These are phyloP conservation scores for Rossbeevera mucosa DNA, from an alignment of 768 basidiomycete species.

Conservation along the genomic window DNA sequence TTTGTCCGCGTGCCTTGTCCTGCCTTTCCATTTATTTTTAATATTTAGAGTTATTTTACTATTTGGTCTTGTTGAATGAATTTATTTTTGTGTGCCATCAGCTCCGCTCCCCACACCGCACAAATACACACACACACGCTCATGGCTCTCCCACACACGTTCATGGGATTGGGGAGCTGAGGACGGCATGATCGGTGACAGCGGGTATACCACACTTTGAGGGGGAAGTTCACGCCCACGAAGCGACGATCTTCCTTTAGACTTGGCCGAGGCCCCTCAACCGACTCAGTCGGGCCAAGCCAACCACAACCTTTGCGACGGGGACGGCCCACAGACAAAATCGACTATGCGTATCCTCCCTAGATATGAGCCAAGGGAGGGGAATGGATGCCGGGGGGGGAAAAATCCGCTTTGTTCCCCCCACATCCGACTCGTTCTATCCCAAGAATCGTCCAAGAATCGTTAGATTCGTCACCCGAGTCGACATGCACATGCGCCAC, in stretches of 20 bases:
- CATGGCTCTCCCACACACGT: constrained; percentile 5
- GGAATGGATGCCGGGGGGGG: neutral
- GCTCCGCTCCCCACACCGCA: constrained; percentile 3
- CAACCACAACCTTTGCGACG: constrained; percentile 10
- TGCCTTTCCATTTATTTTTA: neutral
- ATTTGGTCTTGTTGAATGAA: neutral
- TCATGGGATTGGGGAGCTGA: constrained; percentile 3
- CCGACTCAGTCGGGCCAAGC: constrained; percentile 2
- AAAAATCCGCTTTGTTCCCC: too few relatives aligned
- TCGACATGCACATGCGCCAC: neutral
- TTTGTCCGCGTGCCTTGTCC: neutral
- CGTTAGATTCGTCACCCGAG: neutral
- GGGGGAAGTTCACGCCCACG: neutral
- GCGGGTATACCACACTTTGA: neutral
- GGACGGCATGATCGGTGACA: neutral
- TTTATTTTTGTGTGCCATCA: neutral
- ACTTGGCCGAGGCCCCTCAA: neutral
- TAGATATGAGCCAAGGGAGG: neutral
- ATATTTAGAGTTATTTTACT: too few relatives aligned
- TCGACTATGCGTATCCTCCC: neutral
- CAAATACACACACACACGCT: neutral
- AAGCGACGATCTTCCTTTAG: constrained; percentile 1
- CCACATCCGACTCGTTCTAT: too few relatives aligned
- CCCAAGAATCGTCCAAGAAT: neutral
- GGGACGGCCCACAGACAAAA: neutral